phyloP scores from a whole-genome alignment of 164 flowering plant genomes.

The Aristolochia contorta region DNA sequence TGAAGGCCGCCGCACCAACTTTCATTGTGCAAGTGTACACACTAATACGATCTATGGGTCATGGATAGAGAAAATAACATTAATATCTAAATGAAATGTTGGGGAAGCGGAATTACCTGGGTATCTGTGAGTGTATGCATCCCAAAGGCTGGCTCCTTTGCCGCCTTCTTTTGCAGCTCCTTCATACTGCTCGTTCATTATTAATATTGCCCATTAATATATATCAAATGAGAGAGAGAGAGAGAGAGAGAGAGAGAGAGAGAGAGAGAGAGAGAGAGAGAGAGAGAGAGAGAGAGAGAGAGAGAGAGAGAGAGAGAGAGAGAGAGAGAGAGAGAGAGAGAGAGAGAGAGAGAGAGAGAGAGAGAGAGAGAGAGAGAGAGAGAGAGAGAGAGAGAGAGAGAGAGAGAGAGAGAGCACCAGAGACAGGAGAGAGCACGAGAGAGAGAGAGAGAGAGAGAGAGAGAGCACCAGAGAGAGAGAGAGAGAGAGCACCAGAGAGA shows the following conservation, averaged over 20 bases:
- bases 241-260: neutral
- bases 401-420: neutral
- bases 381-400: conserved; percentile 2
- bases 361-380: neutral
- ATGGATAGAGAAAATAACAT: too few species aligned
- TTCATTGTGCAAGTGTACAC: too few species aligned
- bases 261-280: conserved; percentile 2
- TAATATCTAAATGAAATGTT: too few species aligned
- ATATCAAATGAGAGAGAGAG: neutral
- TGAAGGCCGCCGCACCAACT: too few species aligned
- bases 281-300: neutral
- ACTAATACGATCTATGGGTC: too few species aligned
- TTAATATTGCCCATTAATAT: neutral
- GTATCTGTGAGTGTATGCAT: conserved; percentile 26
- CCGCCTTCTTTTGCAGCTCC: conserved; percentile 42
- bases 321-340: conserved; percentile 2
- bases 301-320: neutral
- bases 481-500: conserved; percentile 1
- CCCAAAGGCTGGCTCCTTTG: conserved; percentile 41
- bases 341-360: neutral
- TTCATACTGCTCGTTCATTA: conserved; percentile 25
- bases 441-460: conserved; percentile 1
- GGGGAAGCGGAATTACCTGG: conserved; percentile 20
- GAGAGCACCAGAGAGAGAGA: too few species aligned
- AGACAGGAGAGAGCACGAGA: too few species aligned